Base-by-base conservation (phyloP, 2,329 filamentous ascomycete genomes). In the Penicillium frequentans region DNA sequence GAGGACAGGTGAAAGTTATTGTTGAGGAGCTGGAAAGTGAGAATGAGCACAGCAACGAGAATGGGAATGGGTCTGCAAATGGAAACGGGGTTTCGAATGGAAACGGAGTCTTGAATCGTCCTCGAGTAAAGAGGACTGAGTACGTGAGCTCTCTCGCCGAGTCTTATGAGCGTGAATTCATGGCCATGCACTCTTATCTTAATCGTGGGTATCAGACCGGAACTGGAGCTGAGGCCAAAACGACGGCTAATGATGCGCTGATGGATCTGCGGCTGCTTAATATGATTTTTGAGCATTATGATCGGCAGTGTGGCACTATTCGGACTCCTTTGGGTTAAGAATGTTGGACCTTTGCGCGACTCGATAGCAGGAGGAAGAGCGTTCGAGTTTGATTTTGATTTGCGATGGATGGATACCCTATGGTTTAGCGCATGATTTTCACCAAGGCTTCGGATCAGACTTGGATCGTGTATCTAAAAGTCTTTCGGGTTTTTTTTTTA, bases 1-100 rank as follows among this genome's bases (percentile, higher is more conserved):
- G 79, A 0, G 68, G 85, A 1, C 80, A 81, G 0, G 80, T 83
- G 24, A 79, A 73, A 6, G 77, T 85, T 53, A 62, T 69, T 9
- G 68, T 77, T 10, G 70, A 75, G 44, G 70, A 74, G 49, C 59
- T 62, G 11, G 69, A 68, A 33, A 51, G n/a, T 46, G 49, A 26
- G 6, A 14, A 35, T 37, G 45, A 9, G 43, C 21, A 26, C 16
- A 14, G 0, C 16, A 29, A 57, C 47, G 56, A 29, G 5, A 39
- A 57, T 49, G 56, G 33, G 3, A 33, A 53, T 19, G 42, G 42
- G 8, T 24, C 45, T 44, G 50, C 45, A 14, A 31, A 57, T 49
- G 54, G 45, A 10, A 39, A 48, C 24, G 50, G 53, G 8, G n/a
- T 21, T 14, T 23, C n/a, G n/a, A 39, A 19, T 8, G 35, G 39